These are phyloP conservation scores for Daldinia caldariorum DNA, from an alignment of 495 filamentous ascomycete species.

Conservation along the genomic window DNA sequence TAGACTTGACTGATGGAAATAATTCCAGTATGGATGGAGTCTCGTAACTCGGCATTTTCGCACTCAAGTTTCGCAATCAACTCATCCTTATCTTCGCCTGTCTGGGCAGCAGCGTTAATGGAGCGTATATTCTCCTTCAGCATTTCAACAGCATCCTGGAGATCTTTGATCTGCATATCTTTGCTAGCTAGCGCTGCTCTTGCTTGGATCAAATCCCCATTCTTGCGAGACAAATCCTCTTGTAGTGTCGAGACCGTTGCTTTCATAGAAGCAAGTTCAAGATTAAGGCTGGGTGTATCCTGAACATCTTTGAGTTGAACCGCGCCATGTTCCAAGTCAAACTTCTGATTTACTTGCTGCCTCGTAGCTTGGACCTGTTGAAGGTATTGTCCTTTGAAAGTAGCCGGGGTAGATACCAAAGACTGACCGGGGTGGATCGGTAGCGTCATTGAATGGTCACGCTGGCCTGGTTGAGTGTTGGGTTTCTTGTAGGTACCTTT, in stretches of 20 bases:
- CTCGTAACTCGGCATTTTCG: slow-evolving; percentile 11
- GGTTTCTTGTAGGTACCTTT: not conserved
- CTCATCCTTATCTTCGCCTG: not conserved
- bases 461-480: not conserved
- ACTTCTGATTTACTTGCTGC: not conserved
- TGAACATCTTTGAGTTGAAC: not conserved
- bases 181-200: slow-evolving; percentile 2
- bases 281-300: not conserved
- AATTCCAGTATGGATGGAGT: slow-evolving; percentile 23
- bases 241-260: slow-evolving; percentile 11
- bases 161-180: slow-evolving; percentile 10
- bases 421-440: not conserved
- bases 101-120: not conserved
- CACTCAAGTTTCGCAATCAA: slow-evolving; percentile 3
- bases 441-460: not conserved
- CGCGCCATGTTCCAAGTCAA: not conserved
- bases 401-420: not conserved
- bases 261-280: slow-evolving; percentile 6
- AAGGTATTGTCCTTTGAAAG: slow-evolving; percentile 9
- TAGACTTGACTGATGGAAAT: slow-evolving; percentile 22
- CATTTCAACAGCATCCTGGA: not conserved
- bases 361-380: slow-evolving; percentile 3
- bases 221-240: slow-evolving; percentile 12
- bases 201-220: slow-evolving; percentile 13
- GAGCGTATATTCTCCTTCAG: not conserved